These are phyloP conservation scores for Dalbergia cultrata DNA, from an alignment of 306 rosid species.

Conservation along the genomic window DNA sequence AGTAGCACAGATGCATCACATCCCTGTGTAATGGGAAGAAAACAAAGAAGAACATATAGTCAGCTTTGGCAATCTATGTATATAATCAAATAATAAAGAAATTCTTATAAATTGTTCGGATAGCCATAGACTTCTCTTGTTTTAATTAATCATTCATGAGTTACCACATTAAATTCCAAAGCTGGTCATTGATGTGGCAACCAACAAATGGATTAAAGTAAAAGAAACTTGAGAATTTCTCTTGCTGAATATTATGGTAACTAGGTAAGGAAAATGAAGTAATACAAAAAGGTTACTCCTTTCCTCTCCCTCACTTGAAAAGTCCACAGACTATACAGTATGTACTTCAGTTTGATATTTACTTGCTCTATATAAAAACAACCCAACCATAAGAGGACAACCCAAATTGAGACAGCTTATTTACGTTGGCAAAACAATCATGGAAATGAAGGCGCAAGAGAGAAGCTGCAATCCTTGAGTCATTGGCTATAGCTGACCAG, in stretches of 20 bases:
- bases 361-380: background rate
- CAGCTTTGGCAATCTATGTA: background rate
- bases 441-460: slow-evolving; percentile 97
- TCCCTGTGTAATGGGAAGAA: slow-evolving; percentile 56
- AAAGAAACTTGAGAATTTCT: no score
- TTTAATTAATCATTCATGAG: no score
- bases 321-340: no score
- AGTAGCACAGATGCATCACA: slow-evolving; percentile 87
- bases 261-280: no score
- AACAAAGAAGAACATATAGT: slow-evolving; percentile 15
- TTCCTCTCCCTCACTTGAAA: background rate
- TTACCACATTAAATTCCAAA: no score
- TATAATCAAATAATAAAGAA: background rate
- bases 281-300: background rate
- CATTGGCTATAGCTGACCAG: slow-evolving; percentile 73
- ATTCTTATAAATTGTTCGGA: no score
- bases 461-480: slow-evolving; percentile 88
- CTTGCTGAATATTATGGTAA: background rate
- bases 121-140: no score
- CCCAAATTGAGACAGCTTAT: background rate
- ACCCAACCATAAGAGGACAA: background rate
- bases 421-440: slow-evolving; percentile 86
- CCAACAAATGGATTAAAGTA: no score
- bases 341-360: background rate
- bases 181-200: no score